These are phyloP conservation scores for Arabidopsis thaliana DNA, from an alignment of 345 rosid genomes.

Conservation along the genomic window TAIR10.1 NC_003076.8:24228001-24228500, in stretches of 20 bases:
- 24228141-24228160: constrained; percentile 8
- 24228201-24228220: constrained; percentile 81
- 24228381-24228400: not conserved
- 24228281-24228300: not conserved
- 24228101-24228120: not conserved
- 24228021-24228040: not conserved
- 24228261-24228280: constrained; percentile 70
- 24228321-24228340: not conserved
- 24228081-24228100: not conserved
- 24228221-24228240: constrained; percentile 89
- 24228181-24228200: constrained; percentile 79
- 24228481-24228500: constrained; percentile 96
- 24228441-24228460: constrained; percentile 58
- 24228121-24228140: not conserved
- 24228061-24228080: not conserved
- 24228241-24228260: constrained; percentile 92
- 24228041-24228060: not conserved
- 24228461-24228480: constrained; percentile 98
- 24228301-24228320: not conserved
- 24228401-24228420: not conserved
- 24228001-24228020: constrained; percentile 17
- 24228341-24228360: not conserved
- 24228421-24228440: constrained; percentile 13
- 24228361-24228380: not conserved
- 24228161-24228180: constrained; percentile 55